These are phyloP conservation scores for Nyssa sinensis DNA, from an alignment of 148 eudicot genomes.

Conservation along the genomic window DNA sequence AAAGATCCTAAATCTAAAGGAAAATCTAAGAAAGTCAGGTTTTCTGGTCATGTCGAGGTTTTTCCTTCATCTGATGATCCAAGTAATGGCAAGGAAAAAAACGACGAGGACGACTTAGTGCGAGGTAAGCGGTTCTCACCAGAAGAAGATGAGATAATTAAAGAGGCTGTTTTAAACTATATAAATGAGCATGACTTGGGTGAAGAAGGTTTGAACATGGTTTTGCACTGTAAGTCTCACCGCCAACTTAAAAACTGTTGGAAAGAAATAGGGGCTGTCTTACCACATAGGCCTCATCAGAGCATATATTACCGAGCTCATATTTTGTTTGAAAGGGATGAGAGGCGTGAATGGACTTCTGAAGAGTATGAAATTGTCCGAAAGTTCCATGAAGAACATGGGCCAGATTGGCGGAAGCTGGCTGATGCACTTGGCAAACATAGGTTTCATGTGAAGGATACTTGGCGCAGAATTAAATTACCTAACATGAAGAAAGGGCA, in stretches of 20 bases:
- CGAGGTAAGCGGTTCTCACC: constrained; percentile 38
- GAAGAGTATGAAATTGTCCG: constrained; percentile 31
- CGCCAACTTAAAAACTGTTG: constrained; percentile 33
- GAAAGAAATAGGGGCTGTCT: constrained; percentile 29
- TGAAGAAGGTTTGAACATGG: constrained; percentile 38
- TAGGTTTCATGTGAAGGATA: constrained; percentile 33
- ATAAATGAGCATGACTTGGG: constrained; percentile 32
- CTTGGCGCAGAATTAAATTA: constrained; percentile 22
- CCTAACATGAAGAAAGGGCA: constrained; percentile 25
- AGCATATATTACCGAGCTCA: constrained; percentile 34
- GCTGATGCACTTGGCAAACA: constrained; percentile 36
- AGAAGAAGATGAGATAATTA: constrained; percentile 41
- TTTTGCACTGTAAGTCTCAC: constrained; percentile 24
- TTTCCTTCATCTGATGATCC: constrained; percentile 11
- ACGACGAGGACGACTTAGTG: constrained; percentile 18
- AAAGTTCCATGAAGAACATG: constrained; percentile 23
- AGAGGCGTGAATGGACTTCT: constrained; percentile 28
- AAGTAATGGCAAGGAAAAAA: not conserved
- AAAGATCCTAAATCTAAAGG: constrained; percentile 7
- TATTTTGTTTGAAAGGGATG: constrained; percentile 33
- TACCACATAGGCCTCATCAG: constrained; percentile 31
- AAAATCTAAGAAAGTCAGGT: constrained; percentile 29
- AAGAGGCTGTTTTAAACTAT: constrained; percentile 32
- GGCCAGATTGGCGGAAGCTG: constrained; percentile 32
- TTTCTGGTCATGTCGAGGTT: constrained; percentile 27